These are phyloP conservation scores for Tricholoma bakamatsutake DNA, from an alignment of 768 basidiomycete species.

Conservation along the genomic window DNA sequence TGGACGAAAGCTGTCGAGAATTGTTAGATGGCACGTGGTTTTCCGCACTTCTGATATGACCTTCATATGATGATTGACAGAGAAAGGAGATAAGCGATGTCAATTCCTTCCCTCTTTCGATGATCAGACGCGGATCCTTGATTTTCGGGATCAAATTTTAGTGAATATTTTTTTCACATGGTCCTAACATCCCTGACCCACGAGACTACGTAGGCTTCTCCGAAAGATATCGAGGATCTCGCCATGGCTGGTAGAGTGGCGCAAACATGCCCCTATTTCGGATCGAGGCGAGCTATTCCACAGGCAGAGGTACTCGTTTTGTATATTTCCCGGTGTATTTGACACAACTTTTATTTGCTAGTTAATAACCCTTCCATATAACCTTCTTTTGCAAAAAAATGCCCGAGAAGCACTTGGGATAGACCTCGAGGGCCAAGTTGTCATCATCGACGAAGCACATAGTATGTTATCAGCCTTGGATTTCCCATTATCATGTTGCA, in stretches of 20 bases:
- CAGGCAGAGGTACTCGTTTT: conserved; percentile 68
- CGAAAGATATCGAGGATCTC: conserved; percentile 94
- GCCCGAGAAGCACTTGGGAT: conserved; percentile 88
- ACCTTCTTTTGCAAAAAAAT: conserved; percentile 75
- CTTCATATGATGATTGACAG: conserved; percentile 23
- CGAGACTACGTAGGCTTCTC: conserved; percentile 61
- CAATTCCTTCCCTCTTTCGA: conserved; percentile 65
- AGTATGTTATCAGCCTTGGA: conserved; percentile 48
- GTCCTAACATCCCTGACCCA: neutral
- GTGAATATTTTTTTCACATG: conserved; percentile 33
- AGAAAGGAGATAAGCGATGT: conserved; percentile 66
- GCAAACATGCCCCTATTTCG: conserved; percentile 89
- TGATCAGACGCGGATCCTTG: conserved; percentile 67
- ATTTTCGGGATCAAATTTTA: conserved; percentile 83
- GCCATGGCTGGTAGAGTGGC: conserved; percentile 62
- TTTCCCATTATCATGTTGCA: neutral
- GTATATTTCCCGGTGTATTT: neutral
- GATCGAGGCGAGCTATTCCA: conserved; percentile 78
- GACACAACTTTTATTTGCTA: conserved; percentile 21
- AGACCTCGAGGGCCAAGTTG: conserved; percentile 74
- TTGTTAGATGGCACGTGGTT: conserved; percentile 56
- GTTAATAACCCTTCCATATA: conserved; percentile 93
- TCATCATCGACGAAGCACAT: conserved; percentile 95
- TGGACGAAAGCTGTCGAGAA: conserved; percentile 88
- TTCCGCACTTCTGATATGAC: neutral